Evolutionary conservation across 306 rosid species (phyloP).

Genomic region (Mimosa bimucronata): DNA sequence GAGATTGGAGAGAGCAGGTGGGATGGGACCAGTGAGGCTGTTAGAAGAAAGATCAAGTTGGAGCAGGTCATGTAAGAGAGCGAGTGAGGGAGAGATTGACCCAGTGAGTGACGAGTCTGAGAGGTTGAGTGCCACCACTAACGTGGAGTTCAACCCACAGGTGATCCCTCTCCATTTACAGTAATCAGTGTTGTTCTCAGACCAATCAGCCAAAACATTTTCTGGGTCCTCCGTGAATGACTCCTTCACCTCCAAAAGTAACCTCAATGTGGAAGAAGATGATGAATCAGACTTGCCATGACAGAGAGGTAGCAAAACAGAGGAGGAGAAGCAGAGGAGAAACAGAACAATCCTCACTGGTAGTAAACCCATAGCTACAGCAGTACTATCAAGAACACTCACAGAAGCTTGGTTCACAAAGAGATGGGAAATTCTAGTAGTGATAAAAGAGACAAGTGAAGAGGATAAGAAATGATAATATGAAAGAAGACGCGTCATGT

Average conservation of each 20-base stretch:
- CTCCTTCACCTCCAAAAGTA: slow-evolving; percentile 76
- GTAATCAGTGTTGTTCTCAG: slow-evolving; percentile 53
- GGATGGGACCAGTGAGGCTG: slow-evolving; percentile 78
- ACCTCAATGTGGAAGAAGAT: slow-evolving; percentile 39
- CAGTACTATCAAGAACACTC: slow-evolving; percentile 23
- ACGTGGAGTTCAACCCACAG: slow-evolving; percentile 56
- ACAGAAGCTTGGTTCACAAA: slow-evolving; percentile 1
- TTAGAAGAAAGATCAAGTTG: slow-evolving; percentile 84
- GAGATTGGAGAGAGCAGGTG: slow-evolving; percentile 71
- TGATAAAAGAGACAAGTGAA: not conserved
- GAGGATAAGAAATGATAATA: not conserved
- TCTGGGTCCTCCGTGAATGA: slow-evolving; percentile 67
- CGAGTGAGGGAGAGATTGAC: slow-evolving; percentile 66
- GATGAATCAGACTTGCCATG: slow-evolving; percentile 27
- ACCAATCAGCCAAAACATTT: slow-evolving; percentile 72
- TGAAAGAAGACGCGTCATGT: not conserved
- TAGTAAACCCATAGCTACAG: slow-evolving; percentile 6
- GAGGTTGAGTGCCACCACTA: slow-evolving; percentile 72
- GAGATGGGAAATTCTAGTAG: not conserved
- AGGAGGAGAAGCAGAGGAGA: slow-evolving; percentile 35
- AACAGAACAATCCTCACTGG: slow-evolving; percentile 26
- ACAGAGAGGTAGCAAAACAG: slow-evolving; percentile 38
- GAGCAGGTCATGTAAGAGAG: slow-evolving; percentile 62
- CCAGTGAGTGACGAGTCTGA: slow-evolving; percentile 86
- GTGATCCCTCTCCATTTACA: slow-evolving; percentile 81